Evolutionary conservation across 805 yeast genomes (phyloP).

Genomic region (Wickerhamomyces ciferrii): DNA sequence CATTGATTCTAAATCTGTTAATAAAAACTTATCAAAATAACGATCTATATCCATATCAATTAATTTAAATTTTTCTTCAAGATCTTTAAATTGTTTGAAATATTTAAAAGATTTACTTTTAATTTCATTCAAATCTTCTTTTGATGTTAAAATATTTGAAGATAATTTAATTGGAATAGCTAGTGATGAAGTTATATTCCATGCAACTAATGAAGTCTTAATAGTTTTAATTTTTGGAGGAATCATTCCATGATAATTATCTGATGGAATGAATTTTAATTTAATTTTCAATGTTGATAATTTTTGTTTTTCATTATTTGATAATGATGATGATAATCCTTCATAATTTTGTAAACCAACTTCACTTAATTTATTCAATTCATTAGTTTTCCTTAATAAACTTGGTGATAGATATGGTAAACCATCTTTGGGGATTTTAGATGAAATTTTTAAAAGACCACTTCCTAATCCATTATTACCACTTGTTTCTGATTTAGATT

Average conservation of each 20-base stretch:
- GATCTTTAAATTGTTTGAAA: constrained; percentile 7
- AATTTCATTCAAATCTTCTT: constrained; percentile 19
- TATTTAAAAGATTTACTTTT: constrained; percentile 18
- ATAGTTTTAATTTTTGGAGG: constrained; percentile 27
- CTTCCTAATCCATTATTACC: constrained; percentile 1
- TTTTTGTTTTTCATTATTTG: constrained; percentile 23
- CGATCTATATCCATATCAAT: constrained; percentile 3
- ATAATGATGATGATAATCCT: constrained; percentile 20
- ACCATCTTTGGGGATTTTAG: constrained; percentile 27
- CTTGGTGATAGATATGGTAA: constrained; percentile 33
- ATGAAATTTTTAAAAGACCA: constrained; percentile 26
- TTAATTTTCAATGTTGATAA: constrained; percentile 23
- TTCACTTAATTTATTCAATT: constrained; percentile 25
- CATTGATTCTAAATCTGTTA: constrained; percentile 16
- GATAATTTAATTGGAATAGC: constrained; percentile 39
- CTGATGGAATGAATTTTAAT: constrained; percentile 25
- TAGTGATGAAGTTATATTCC: constrained; percentile 28
- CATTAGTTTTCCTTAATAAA: constrained; percentile 30
- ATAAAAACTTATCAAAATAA: constrained; percentile 8
- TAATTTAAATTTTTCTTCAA: constrained; percentile 10
- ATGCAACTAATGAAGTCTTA: constrained; percentile 25
- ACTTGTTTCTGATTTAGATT: neutral
- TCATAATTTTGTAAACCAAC: constrained; percentile 30
- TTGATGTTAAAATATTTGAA: constrained; percentile 20
- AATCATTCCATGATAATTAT: constrained; percentile 14